Evolutionary conservation across 2,329 filamentous ascomycete species (phyloP).

Genomic region (Pseudopithomyces chartarum): DNA sequence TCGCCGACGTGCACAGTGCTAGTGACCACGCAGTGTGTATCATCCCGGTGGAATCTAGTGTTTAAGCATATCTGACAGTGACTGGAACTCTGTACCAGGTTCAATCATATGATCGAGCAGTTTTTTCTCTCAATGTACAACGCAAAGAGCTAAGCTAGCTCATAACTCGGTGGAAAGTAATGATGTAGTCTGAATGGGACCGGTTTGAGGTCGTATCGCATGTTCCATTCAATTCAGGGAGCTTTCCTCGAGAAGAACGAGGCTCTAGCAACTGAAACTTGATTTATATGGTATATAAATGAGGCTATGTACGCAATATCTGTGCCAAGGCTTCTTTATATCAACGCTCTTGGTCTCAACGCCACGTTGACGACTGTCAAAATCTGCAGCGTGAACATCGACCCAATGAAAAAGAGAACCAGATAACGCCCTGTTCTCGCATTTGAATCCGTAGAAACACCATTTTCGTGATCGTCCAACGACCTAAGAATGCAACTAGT

Average conservation of each 20-base stretch:
- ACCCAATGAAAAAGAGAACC: neutral
- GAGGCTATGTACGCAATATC: too few relatives aligned
- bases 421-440: neutral
- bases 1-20: too few relatives aligned
- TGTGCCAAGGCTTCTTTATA: too few relatives aligned
- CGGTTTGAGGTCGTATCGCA: neutral
- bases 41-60: too few relatives aligned
- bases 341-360: neutral
- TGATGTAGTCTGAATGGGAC: neutral
- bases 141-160: neutral
- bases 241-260: neutral
- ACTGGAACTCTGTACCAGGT: too few relatives aligned
- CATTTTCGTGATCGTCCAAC: neutral
- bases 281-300: too few relatives aligned
- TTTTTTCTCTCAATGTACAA: neutral
- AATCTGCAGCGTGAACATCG: neutral
- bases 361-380: neutral
- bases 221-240: neutral
- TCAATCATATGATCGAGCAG: neutral
- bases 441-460: too few relatives aligned
- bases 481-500: neutral
- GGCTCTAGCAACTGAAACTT: too few relatives aligned
- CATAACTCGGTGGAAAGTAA: neutral
- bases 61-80: too few relatives aligned
- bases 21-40: too few relatives aligned